A percentile compares a stretch with the other conserved stretches of the same genome.
These are phyloP conservation scores for Camellia oleifera DNA, from an alignment of 179 eudicot genomes.

Conservation along the genomic window DNA sequence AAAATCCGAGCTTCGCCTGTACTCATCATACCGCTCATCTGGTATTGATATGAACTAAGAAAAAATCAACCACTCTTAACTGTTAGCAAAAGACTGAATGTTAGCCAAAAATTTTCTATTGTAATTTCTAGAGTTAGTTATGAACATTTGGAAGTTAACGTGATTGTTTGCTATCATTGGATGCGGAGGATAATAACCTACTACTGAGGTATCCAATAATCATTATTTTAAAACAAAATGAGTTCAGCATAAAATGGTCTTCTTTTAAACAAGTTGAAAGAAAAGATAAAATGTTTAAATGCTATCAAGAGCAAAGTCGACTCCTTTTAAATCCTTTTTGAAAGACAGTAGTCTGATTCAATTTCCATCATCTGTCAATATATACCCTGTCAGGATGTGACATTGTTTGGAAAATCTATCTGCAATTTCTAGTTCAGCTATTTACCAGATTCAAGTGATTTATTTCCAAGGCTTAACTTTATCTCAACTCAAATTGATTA, in stretches of 20 bases:
- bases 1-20: constrained; percentile 72
- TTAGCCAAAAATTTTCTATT: not conserved
- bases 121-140: not conserved
- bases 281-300: not conserved
- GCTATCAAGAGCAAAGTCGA: not conserved
- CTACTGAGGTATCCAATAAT: not conserved
- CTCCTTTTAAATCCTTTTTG: not conserved
- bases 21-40: constrained; percentile 75
- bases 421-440: too few relatives aligned
- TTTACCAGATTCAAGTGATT: too few relatives aligned
- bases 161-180: not conserved
- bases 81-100: constrained; percentile 9
- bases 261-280: not conserved
- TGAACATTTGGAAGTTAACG: not conserved
- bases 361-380: not conserved
- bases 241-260: too few relatives aligned
- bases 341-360: not conserved
- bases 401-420: not conserved
- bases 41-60: constrained; percentile 75
- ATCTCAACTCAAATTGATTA: too few relatives aligned
- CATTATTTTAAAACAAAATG: not conserved
- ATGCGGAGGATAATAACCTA: not conserved
- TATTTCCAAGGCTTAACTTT: too few relatives aligned
- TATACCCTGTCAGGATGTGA: not conserved
- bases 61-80: not conserved